A percentile compares a stretch with the other conserved stretches of the same genome.
Evolutionary conservation across 2,329 filamentous ascomycete species (phyloP).

Genomic region (Colletotrichum australisinense): DNA sequence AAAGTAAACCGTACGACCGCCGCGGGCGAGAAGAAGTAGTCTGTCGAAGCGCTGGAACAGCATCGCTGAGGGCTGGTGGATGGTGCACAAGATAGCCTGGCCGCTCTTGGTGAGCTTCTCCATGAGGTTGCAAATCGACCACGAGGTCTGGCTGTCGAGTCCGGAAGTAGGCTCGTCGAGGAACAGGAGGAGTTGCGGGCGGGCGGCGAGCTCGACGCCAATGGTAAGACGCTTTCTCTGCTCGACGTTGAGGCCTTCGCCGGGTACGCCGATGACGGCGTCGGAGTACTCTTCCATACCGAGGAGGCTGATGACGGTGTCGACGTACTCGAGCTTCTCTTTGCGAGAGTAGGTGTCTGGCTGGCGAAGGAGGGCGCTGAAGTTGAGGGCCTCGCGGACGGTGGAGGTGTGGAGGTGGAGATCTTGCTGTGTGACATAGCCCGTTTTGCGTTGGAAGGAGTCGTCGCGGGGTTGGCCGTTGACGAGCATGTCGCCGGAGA

Average conservation of each 20-base stretch:
- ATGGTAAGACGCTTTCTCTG: slow-evolving; percentile 73
- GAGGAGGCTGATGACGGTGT: slow-evolving; percentile 43
- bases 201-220: slow-evolving; percentile 81
- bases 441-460: slow-evolving; percentile 76
- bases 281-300: slow-evolving; percentile 73
- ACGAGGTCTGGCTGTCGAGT: slow-evolving; percentile 80
- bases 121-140: slow-evolving; percentile 78
- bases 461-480: slow-evolving; percentile 71
- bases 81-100: slow-evolving; percentile 52
- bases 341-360: slow-evolving; percentile 62
- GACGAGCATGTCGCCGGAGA: slow-evolving; percentile 74
- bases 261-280: slow-evolving; percentile 75
- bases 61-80: slow-evolving; percentile 37
- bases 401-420: slow-evolving; percentile 37
- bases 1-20: slow-evolving; percentile 60
- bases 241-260: slow-evolving; percentile 62
- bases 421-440: slow-evolving; percentile 76
- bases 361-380: slow-evolving; percentile 76
- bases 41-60: slow-evolving; percentile 37
- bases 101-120: slow-evolving; percentile 68
- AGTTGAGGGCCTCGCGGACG: slow-evolving; percentile 74
- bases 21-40: slow-evolving; percentile 29
- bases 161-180: slow-evolving; percentile 85
- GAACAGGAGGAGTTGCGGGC: slow-evolving; percentile 78
- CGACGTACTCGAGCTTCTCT: slow-evolving; percentile 43